phyloP scores from a whole-genome alignment of 768 basidiomycete species.

The Termitomyces titanicus region DNA sequence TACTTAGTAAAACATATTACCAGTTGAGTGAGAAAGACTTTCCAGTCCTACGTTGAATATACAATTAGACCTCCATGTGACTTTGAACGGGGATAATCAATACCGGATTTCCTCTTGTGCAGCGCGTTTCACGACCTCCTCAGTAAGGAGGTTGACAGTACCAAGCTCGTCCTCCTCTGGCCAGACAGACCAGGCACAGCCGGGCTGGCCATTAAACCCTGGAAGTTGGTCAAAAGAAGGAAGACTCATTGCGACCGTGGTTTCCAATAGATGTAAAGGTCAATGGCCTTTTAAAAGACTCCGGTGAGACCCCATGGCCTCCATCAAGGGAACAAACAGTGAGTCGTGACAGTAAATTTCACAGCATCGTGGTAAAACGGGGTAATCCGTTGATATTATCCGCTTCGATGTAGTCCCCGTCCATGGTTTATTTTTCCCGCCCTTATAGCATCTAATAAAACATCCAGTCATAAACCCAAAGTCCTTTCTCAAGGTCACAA shows the following conservation, averaged over 20 bases:
- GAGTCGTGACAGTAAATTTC: no score
- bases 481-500: no score
- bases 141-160: constrained; percentile 61
- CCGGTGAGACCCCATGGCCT: no score
- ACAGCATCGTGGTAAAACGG: no score
- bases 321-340: no score
- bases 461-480: no score
- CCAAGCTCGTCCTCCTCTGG: constrained; percentile 64
- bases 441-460: no score
- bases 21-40: constrained; percentile 58
- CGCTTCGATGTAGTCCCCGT: no score
- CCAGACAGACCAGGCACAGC: constrained; percentile 71
- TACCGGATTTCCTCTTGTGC: constrained; percentile 54
- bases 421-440: no score
- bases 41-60: constrained; percentile 35
- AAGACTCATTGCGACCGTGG: constrained; percentile 7
- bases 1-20: constrained; percentile 32
- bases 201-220: constrained; percentile 48
- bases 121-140: constrained; percentile 52
- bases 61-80: not conserved
- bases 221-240: constrained; percentile 35
- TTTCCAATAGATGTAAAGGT: not conserved
- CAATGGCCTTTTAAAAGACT: not conserved
- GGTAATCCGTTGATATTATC: no score
- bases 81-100: no score